Conservation (phyloP, 2,329 filamentous ascomycete genomes). For the Stemphylium beticola region DNA sequence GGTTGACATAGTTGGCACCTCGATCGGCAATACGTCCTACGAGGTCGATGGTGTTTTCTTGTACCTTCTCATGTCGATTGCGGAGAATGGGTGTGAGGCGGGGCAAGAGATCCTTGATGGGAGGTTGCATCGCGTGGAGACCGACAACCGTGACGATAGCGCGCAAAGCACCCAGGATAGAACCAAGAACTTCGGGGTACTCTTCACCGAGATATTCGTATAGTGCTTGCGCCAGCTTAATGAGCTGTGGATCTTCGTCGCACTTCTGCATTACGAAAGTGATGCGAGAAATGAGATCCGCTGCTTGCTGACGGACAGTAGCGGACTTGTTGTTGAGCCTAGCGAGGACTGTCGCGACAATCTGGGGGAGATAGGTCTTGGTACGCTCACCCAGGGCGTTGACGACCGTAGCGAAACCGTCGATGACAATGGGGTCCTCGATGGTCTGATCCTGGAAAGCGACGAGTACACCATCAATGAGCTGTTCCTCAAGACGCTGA, state of each 20-base stretch:
- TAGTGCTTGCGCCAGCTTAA: constrained; percentile 89
- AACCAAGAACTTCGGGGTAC: constrained; percentile 96
- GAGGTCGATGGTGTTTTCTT: constrained; percentile 98
- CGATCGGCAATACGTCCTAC: constrained; percentile 98
- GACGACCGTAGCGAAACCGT: constrained; percentile 96
- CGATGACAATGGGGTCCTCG: constrained; percentile 94
- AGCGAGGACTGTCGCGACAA: constrained; percentile 95
- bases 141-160: constrained; percentile 98
- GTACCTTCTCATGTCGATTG: constrained; percentile 98
- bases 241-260: constrained; percentile 93
- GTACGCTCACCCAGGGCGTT: constrained; percentile 92
- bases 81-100: constrained; percentile 96
- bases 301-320: constrained; percentile 94
- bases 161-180: constrained; percentile 90
- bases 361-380: constrained; percentile 96
- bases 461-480: constrained; percentile 93
- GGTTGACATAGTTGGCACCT: constrained; percentile 94
- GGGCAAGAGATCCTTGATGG: constrained; percentile 93
- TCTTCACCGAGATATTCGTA: constrained; percentile 99
- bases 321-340: constrained; percentile 97
- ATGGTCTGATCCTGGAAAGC: constrained; percentile 98
- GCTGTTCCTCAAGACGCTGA: constrained; percentile 86
- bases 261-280: constrained; percentile 99
- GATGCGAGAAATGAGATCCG: constrained; percentile 94
- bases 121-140: constrained; percentile 97